Base-by-base conservation (phyloP, 495 filamentous ascomycete species). In the Hypomontagnella monticulosa region DNA sequence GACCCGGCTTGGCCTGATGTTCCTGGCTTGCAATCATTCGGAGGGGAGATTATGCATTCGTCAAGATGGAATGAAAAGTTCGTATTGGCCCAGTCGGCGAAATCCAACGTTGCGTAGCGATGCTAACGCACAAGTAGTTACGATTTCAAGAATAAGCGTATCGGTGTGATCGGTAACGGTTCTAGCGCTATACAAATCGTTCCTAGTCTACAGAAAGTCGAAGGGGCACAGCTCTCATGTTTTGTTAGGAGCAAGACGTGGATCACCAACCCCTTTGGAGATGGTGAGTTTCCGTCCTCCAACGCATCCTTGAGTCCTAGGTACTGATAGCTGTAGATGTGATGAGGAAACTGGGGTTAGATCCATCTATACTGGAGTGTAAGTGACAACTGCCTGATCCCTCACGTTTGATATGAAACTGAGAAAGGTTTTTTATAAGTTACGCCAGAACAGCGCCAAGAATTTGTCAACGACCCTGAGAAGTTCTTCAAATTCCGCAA, bases 151-250 rank as follows among this genome's bases (percentile, higher is more conserved):
- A 76, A 79, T 55, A 87, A 87, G 71, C 77, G 73, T 49, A 78
- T 88, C 34, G 85, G 75, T 2, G 57, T 84, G 5, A 77, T 84
- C n/a, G 80, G 81, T 10, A 82, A 78, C 79, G 87, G 89, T 18
- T 87, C 89, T 15, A 90, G 88, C 14, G 85, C 84, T 8, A 88
- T 85, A n/a, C 90, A 92, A 69, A 90, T 92, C 63, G 80, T 89
- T 18, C 88, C 89, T 11, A 83, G 83, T 42, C 76, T 91, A 23
- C 84, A 85, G 44, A 84, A 84, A 47, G 60, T 82, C 4, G 81
- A 83, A 42, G 79, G 78, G 4, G 72, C 81, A n/a, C 72, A 80
- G 9, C 73, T 90, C 4, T 86, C 83, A 0, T 83, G 90, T 43
- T 92, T 88, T 70, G 87, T 91, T 58, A 81, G 89, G 9, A 88